These are phyloP conservation scores for Meira miltonrushii DNA, from an alignment of 1,284 basidiomycete species.

Conservation along the genomic window DNA sequence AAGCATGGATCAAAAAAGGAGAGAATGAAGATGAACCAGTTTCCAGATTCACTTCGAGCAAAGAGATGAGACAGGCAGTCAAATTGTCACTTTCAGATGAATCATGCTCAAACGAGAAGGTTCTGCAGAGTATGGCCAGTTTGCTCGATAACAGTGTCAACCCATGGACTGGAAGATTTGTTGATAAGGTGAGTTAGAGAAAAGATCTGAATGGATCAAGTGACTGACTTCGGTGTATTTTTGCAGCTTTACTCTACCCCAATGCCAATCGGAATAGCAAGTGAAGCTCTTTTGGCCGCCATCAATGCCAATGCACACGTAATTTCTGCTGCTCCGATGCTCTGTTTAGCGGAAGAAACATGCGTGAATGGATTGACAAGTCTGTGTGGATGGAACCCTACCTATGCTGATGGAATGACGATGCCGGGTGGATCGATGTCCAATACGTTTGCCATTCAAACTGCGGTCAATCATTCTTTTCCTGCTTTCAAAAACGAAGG, in stretches of 20 bases:
- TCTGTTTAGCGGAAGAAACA: slow-evolving; percentile 49
- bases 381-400: slow-evolving; percentile 28
- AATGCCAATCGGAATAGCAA: slow-evolving; percentile 52
- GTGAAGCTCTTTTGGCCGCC: slow-evolving; percentile 52
- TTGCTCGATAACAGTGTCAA: slow-evolving; percentile 43
- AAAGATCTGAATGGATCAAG: not conserved
- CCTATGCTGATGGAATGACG: slow-evolving; percentile 36
- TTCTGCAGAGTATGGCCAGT: slow-evolving; percentile 26
- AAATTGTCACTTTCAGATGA: not conserved
- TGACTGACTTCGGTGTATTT: not conserved
- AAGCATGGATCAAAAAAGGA: slow-evolving; percentile 6
- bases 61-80: not conserved
- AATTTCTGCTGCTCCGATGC: slow-evolving; percentile 53
- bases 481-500: slow-evolving; percentile 50
- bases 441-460: slow-evolving; percentile 53
- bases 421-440: slow-evolving; percentile 54
- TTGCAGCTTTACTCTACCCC: slow-evolving; percentile 53
- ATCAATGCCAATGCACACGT: slow-evolving; percentile 55
- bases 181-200: slow-evolving; percentile 27
- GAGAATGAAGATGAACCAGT: not conserved
- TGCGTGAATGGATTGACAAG: slow-evolving; percentile 35
- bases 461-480: slow-evolving; percentile 52
- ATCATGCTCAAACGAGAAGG: slow-evolving; percentile 13
- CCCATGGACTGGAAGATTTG: slow-evolving; percentile 45
- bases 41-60: not conserved